Conservation (phyloP, 108 stramenopile genomes). For the Skeletonema costatum region DNA sequence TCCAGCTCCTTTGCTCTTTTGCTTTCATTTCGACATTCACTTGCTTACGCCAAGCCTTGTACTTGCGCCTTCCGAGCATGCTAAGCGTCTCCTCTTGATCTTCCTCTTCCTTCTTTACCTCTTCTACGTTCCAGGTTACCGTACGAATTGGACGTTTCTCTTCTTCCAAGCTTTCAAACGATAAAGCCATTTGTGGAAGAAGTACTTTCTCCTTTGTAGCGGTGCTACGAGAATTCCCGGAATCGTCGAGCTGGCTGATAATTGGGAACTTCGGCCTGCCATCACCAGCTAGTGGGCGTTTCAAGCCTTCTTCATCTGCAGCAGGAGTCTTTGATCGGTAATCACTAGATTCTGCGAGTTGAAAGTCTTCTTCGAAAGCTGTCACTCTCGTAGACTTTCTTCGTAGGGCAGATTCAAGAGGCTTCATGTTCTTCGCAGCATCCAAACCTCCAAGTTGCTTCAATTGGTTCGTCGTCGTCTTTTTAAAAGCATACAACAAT, state of each 20-base stretch:
- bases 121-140: slow-evolving; percentile 1
- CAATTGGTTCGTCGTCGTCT: not conserved
- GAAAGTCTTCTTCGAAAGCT: not conserved
- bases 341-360: not conserved
- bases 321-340: not conserved
- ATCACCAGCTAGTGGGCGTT: not conserved
- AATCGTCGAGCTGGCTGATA: not conserved
- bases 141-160: not conserved
- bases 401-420: not conserved
- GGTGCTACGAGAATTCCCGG: not conserved
- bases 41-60: not conserved
- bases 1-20: not conserved
- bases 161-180: not conserved
- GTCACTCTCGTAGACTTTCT: not conserved
- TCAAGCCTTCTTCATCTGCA: not conserved
- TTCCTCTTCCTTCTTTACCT: not conserved
- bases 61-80: not conserved
- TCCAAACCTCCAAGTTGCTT: not conserved
- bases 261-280: not conserved
- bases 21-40: not conserved
- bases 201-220: not conserved
- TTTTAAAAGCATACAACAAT: too few relatives aligned
- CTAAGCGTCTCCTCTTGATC: not conserved
- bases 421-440: not conserved
- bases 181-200: not conserved